phyloP scores from a whole-genome alignment of 257 asterid species.

The Lycium barbarum region DNA sequence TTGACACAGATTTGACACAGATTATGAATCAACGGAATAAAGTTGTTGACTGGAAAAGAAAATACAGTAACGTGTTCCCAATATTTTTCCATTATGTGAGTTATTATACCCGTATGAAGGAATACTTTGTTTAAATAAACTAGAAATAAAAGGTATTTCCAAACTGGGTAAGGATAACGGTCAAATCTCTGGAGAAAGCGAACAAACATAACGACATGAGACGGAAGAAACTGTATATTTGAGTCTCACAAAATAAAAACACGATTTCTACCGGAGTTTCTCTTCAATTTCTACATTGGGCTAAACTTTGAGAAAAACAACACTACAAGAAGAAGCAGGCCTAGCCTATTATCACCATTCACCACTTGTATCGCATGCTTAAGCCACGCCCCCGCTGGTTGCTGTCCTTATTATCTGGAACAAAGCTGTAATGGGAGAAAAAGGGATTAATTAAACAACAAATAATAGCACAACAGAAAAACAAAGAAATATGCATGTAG shows the following conservation, averaged over 20 bases:
- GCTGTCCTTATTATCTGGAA: conserved; percentile 97
- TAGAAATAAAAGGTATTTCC: not conserved
- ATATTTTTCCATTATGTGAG: not conserved
- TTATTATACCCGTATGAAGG: not conserved
- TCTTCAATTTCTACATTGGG: conserved; percentile 25
- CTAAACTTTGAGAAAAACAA: conserved; percentile 32
- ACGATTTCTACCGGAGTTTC: not conserved
- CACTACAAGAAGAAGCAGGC: conserved; percentile 19
- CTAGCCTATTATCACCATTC: not conserved
- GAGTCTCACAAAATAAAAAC: conserved; percentile 16
- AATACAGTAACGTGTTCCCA: not conserved
- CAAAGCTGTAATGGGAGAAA: conserved; percentile 56
- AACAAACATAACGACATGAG: not conserved
- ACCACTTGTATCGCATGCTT: conserved; percentile 27
- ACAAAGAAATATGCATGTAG: not conserved
- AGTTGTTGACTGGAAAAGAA: too few species aligned
- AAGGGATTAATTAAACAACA: not conserved
- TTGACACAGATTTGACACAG: too few species aligned
- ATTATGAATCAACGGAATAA: too few species aligned
- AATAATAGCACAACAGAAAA: not conserved
- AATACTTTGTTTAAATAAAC: not conserved
- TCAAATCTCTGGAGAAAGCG: not conserved
- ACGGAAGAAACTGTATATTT: not conserved
- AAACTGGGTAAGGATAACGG: not conserved
- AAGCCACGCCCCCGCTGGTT: conserved; percentile 87